Evolutionary conservation across 108 stramenopile genomes (phyloP).

Genomic region (Halocafeteria seosinensis): DNA sequence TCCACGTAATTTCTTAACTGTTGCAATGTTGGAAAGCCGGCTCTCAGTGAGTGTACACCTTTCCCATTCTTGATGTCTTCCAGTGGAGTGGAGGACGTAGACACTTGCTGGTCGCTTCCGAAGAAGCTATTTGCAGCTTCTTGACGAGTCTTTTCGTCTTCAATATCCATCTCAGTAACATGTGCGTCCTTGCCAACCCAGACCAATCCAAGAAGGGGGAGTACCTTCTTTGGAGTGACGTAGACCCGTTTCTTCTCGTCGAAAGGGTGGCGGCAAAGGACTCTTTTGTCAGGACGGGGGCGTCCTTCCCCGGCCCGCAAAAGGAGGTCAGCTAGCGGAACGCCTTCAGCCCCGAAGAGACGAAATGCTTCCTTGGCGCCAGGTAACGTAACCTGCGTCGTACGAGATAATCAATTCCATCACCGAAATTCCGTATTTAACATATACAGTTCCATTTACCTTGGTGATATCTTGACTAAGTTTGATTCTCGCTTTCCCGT

Average conservation of each 20-base stretch:
- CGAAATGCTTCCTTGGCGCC: constrained; percentile 56
- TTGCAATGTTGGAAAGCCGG: too few species aligned
- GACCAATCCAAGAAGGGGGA: constrained; percentile 54
- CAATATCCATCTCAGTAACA: not conserved
- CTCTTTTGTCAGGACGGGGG: constrained; percentile 38
- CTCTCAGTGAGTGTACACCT: too few species aligned
- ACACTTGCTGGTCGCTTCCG: not conserved
- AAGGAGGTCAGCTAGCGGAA: constrained; percentile 67
- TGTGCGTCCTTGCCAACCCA: constrained; percentile 46
- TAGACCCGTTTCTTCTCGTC: constrained; percentile 49
- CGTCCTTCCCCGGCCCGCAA: constrained; percentile 35
- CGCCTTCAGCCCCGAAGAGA: constrained; percentile 48
- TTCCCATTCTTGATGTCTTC: too few species aligned
- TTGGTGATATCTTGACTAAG: constrained; percentile 68
- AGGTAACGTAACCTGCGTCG: constrained; percentile 33
- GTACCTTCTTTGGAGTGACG: constrained; percentile 58
- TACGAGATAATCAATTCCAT: too few species aligned
- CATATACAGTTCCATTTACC: too few species aligned
- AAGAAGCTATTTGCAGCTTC: not conserved
- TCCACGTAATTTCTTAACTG: constrained; percentile 18
- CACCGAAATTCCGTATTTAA: constrained; percentile 58
- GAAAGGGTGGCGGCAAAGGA: constrained; percentile 77
- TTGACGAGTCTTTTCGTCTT: not conserved
- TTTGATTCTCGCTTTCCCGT: constrained; percentile 73
- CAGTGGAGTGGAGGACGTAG: not conserved